Conservation (phyloP, 139 green algal genomes). For the Dunaliella primolecta region DNA sequence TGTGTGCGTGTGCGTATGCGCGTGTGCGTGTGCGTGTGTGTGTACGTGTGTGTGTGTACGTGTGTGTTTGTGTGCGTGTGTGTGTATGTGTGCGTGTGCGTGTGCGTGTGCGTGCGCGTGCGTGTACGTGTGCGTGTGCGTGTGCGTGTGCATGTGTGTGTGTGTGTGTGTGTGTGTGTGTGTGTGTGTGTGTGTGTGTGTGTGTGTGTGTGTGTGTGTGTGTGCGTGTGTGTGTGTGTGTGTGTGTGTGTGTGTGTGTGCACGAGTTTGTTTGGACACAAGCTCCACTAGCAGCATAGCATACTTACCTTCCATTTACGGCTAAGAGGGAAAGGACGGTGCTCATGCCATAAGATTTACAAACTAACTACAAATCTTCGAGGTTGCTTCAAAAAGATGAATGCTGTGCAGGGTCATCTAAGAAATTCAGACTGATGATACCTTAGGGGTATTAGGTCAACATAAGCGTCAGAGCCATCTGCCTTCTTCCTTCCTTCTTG, state of each 20-base stretch:
- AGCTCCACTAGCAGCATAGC: no score
- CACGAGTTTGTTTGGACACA: not conserved
- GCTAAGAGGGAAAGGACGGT: not conserved
- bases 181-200: not conserved
- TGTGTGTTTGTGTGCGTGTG: not conserved
- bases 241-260: not conserved
- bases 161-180: not conserved
- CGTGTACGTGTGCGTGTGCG: not conserved
- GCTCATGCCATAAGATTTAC: no score
- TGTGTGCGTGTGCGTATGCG: no score
- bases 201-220: not conserved
- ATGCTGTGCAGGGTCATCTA: no score
- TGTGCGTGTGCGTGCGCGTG: not conserved
- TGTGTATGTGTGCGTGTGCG: not conserved
- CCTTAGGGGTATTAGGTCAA: no score
- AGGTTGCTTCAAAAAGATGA: no score
- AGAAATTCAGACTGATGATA: no score
- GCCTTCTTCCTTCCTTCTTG: no score
- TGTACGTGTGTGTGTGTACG: no score
- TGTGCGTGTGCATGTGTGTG: not conserved
- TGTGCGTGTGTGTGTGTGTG: not conserved
- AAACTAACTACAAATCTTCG: no score
- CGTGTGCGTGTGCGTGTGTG: no score
- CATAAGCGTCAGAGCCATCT: no score
- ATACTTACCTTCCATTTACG: not conserved